Percentiles rank a stretch among this genome's conserved stretches.
phyloP scores from a whole-genome alignment of 2,329 filamentous ascomycete genomes.

The Cercospora sojina region DNA sequence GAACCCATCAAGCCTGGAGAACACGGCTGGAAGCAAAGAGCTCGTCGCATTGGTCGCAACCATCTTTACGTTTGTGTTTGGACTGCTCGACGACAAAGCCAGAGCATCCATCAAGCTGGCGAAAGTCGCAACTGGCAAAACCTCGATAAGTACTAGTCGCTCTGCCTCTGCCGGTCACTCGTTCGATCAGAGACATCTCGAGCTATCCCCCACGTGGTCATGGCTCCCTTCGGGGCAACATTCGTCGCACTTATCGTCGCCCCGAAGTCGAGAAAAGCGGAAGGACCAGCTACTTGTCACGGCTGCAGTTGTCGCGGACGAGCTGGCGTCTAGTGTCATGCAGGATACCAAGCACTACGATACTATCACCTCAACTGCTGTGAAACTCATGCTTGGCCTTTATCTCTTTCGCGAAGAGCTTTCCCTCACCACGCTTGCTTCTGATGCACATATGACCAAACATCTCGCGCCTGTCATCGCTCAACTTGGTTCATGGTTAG shows the following conservation, averaged over 20 bases:
- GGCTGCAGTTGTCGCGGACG: constrained; percentile 31
- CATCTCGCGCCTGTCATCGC: constrained; percentile 69
- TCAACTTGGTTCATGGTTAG: constrained; percentile 79
- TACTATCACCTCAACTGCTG: constrained; percentile 14
- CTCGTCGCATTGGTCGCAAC: constrained; percentile 45
- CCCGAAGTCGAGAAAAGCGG: constrained; percentile 15
- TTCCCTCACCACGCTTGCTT: constrained; percentile 62
- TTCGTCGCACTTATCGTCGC: constrained; percentile 8
- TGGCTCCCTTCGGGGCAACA: constrained; percentile 21
- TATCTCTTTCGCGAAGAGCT: constrained; percentile 88
- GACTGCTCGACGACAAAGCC: constrained; percentile 32
- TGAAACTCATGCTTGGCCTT: constrained; percentile 59
- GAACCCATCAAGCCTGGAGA: constrained; percentile 16
- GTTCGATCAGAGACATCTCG: neutral
- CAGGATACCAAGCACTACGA: constrained; percentile 1
- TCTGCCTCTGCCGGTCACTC: neutral
- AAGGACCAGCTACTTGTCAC: constrained; percentile 33
- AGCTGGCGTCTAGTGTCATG: constrained; percentile 18
- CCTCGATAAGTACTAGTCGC: neutral
- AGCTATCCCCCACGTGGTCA: constrained; percentile 25
- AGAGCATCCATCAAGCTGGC: constrained; percentile 31
- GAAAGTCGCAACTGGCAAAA: constrained; percentile 27
- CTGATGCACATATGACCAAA: neutral
- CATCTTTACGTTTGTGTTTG: constrained; percentile 41
- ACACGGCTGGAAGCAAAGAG: constrained; percentile 26